phyloP scores from a whole-genome alignment of 805 yeast genomes.

The Starmera quercuum region DNA sequence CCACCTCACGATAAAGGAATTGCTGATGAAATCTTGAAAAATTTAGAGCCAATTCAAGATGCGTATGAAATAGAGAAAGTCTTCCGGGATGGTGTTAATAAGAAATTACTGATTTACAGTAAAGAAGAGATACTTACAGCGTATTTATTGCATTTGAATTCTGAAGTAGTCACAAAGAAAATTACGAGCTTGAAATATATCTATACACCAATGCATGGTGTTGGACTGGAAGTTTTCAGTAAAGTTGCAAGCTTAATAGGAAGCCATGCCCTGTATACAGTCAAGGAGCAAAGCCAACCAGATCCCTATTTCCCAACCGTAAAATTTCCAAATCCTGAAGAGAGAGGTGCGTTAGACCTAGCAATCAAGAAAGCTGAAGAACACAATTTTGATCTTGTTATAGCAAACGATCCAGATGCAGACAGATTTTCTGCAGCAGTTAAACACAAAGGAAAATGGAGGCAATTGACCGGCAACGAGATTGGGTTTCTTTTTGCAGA shows the following conservation, averaged over 20 bases:
- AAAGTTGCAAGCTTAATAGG: conserved; percentile 32
- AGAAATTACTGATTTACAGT: conserved; percentile 26
- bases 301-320: conserved; percentile 88
- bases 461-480: conserved; percentile 85
- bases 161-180: conserved; percentile 24
- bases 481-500: conserved; percentile 80
- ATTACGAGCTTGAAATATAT: conserved; percentile 41
- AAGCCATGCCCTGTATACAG: conserved; percentile 30
- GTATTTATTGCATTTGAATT: conserved; percentile 31
- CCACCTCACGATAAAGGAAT: conserved; percentile 83
- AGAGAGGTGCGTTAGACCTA: conserved; percentile 76
- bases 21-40: conserved; percentile 52
- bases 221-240: conserved; percentile 60
- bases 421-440: conserved; percentile 86
- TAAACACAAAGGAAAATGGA: conserved; percentile 45
- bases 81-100: conserved; percentile 20
- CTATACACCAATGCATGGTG: conserved; percentile 96
- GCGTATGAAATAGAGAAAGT: conserved; percentile 41
- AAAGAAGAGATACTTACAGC: conserved; percentile 32
- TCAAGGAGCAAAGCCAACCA: conserved; percentile 59
- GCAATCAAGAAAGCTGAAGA: conserved; percentile 59
- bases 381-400: conserved; percentile 39
- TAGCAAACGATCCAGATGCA: conserved; percentile 97
- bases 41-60: conserved; percentile 51
- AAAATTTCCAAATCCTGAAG: conserved; percentile 92